phyloP scores from a whole-genome alignment of 768 basidiomycete genomes.

The Amyloporia xantha region DNA sequence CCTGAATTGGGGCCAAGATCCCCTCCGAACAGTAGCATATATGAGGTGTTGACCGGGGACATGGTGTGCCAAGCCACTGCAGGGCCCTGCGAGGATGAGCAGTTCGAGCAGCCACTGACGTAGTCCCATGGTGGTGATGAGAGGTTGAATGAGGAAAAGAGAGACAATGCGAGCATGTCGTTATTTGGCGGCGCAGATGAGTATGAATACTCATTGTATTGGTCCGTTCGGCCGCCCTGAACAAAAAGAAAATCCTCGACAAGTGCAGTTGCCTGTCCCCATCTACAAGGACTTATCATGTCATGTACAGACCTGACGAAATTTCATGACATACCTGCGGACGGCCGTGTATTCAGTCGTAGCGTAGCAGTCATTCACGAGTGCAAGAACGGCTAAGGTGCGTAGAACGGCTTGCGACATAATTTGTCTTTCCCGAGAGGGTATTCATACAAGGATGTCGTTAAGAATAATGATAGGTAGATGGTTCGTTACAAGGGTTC shows the following conservation, averaged over 20 bases:
- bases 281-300: constrained; percentile 40
- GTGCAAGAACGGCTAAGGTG: constrained; percentile 10
- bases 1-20: constrained; percentile 54
- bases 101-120: constrained; percentile 40
- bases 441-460: constrained; percentile 5
- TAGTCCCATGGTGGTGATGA: constrained; percentile 65
- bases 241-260: constrained; percentile 57
- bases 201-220: constrained; percentile 59
- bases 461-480: constrained; percentile 8
- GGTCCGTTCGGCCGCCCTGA: constrained; percentile 78
- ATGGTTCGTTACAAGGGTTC: constrained; percentile 11
- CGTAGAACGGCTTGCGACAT: constrained; percentile 8
- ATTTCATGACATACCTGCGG: constrained; percentile 13
- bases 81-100: constrained; percentile 45
- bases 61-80: constrained; percentile 76
- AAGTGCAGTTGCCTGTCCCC: constrained; percentile 72
- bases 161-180: constrained; percentile 65
- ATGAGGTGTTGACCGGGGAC: constrained; percentile 50
- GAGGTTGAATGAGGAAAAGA: constrained; percentile 51
- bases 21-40: constrained; percentile 70
- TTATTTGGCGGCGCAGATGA: constrained; percentile 64
- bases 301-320: neutral
- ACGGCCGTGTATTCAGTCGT: constrained; percentile 16
- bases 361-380: constrained; percentile 10
- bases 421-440: neutral